Evolutionary conservation across 2,329 filamentous ascomycete genomes (phyloP).

Genomic region (Fusarium sterilihyphosum): DNA sequence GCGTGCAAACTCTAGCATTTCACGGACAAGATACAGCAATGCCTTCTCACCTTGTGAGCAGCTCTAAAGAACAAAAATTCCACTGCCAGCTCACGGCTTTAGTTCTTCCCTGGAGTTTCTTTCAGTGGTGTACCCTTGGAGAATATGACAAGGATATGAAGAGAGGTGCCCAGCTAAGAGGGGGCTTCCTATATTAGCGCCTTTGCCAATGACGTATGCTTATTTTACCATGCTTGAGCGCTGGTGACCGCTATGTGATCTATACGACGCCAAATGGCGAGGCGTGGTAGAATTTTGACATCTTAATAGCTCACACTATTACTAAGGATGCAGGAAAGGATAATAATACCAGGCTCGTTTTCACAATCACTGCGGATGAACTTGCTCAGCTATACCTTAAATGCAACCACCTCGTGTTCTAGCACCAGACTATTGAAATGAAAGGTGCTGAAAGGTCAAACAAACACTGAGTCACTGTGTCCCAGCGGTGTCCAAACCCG

Average conservation of each 20-base stretch:
- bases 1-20: accelerated
- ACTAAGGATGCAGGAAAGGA: accelerated
- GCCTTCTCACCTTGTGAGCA: neutral
- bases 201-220: neutral
- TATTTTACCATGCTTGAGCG: accelerated
- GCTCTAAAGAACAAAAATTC: accelerated
- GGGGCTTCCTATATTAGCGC: neutral
- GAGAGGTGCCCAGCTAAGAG: neutral
- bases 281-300: accelerated
- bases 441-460: neutral
- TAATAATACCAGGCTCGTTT: accelerated
- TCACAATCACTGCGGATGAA: neutral
- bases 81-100: neutral
- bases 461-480: neutral
- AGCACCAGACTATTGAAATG: neutral
- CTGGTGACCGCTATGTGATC: neutral
- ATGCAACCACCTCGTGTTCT: neutral
- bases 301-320: neutral
- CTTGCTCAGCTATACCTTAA: neutral
- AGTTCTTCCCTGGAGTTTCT: accelerated
- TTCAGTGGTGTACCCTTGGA: neutral
- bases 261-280: neutral
- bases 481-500: neutral
- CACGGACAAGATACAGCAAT: neutral
- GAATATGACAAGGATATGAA: neutral